phyloP scores from a whole-genome alignment of 495 filamentous ascomycete genomes.

The Penicillium psychrofluorescens region DNA sequence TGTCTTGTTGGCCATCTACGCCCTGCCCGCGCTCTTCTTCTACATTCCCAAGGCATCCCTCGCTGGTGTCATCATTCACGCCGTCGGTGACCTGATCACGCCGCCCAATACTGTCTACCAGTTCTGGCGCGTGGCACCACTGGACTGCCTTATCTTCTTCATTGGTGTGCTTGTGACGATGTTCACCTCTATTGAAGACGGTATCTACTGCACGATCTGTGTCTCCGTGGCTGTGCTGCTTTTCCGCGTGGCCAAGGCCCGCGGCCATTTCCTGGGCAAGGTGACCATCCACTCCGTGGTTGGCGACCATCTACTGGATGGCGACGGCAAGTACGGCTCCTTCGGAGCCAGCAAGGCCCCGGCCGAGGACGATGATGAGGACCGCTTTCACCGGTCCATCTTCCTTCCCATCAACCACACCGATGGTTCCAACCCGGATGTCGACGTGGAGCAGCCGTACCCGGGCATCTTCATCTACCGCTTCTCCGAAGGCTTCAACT shows the following conservation, averaged over 20 bases:
- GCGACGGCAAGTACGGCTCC: conserved; percentile 49
- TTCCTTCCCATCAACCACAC: conserved; percentile 85
- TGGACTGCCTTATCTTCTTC: conserved; percentile 93
- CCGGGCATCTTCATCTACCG: conserved; percentile 97
- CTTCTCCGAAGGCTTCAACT: conserved; percentile 95
- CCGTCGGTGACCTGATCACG: conserved; percentile 91
- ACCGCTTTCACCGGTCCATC: conserved; percentile 50
- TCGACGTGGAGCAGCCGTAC: conserved; percentile 73
- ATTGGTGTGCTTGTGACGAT: conserved; percentile 86
- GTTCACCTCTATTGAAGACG: conserved; percentile 82
- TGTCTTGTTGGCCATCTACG: conserved; percentile 92
- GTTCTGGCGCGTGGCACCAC: conserved; percentile 88
- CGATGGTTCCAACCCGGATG: conserved; percentile 85
- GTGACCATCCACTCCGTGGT: conserved; percentile 86
- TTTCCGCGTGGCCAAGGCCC: conserved; percentile 77
- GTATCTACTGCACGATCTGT: conserved; percentile 81
- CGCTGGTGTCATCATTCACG: conserved; percentile 95
- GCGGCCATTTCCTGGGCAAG: conserved; percentile 79
- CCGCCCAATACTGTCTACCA: conserved; percentile 90
- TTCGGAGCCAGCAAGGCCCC: conserved; percentile 30
- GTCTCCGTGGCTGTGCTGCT: conserved; percentile 72
- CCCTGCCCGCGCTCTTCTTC: conserved; percentile 84
- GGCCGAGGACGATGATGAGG: conserved; percentile 19
- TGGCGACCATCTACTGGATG: conserved; percentile 72
- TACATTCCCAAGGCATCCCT: conserved; percentile 84